These are phyloP conservation scores for Malassezia globosa DNA, from an alignment of 1,284 basidiomycete genomes.

Conservation along the genomic window DNA sequence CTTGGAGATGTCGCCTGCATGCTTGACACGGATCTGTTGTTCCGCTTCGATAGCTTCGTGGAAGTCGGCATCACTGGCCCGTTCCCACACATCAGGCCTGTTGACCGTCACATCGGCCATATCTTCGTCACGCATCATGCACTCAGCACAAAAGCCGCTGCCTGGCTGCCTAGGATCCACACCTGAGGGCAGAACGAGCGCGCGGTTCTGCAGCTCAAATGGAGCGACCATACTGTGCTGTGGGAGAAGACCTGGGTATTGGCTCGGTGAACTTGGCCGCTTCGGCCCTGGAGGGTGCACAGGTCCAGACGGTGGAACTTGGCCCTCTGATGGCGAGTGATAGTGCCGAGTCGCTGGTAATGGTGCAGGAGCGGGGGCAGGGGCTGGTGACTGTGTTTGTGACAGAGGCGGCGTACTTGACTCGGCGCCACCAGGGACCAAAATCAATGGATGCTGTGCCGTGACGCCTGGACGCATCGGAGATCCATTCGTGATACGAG, in stretches of 20 bases:
- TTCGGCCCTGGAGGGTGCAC: too few relatives aligned
- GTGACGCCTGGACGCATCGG: neutral
- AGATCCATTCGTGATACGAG: neutral
- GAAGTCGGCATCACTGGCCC: constrained; percentile 71
- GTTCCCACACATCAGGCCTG: constrained; percentile 75
- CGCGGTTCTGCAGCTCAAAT: constrained; percentile 44
- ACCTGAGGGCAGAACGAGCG: constrained; percentile 35
- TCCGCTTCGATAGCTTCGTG: constrained; percentile 69
- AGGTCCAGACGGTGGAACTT: too few relatives aligned
- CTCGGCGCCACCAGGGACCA: neutral
- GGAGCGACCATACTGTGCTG: constrained; percentile 42
- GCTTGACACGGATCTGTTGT: constrained; percentile 29
- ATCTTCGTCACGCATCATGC: constrained; percentile 96
- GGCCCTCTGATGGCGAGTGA: too few relatives aligned
- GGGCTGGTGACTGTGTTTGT: too few relatives aligned
- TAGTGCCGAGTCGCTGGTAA: too few relatives aligned
- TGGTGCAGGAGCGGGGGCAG: too few relatives aligned
- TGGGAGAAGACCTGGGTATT: constrained; percentile 38
- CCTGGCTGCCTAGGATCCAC: constrained; percentile 26
- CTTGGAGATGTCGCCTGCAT: neutral
- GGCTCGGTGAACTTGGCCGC: constrained; percentile 11
- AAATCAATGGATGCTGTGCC: neutral
- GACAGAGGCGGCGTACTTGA: neutral
- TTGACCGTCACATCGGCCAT: constrained; percentile 90
- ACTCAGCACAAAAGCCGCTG: constrained; percentile 70